Conservation (phyloP, 2,329 filamentous ascomycete genomes). For the Penicillium sp. region DNA sequence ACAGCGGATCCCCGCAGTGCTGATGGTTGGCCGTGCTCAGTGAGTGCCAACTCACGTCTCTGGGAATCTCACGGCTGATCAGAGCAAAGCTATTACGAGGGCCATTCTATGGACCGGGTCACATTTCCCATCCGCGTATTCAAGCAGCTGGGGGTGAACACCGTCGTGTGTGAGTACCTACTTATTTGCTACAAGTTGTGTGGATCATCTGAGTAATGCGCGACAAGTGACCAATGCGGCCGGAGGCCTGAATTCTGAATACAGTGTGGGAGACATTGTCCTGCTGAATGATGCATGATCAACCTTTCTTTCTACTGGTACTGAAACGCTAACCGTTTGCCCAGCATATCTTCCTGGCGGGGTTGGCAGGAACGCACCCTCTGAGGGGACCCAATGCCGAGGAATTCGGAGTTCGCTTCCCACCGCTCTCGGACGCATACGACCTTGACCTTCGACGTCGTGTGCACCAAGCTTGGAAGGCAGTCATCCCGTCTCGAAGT, state of each 20-base stretch:
- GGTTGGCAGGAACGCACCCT: slow-evolving; percentile 60
- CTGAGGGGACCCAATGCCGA: slow-evolving; percentile 62
- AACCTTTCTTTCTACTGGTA: neutral
- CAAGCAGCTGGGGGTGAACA: slow-evolving; percentile 60
- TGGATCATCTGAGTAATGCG: neutral
- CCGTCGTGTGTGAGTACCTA: slow-evolving; percentile 51
- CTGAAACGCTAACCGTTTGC: neutral
- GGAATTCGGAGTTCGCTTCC: slow-evolving; percentile 62
- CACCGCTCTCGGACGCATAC: slow-evolving; percentile 64
- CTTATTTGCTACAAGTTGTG: neutral
- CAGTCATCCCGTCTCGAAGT: slow-evolving; percentile 45
- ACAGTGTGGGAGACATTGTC: slow-evolving; percentile 64
- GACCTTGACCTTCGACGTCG: slow-evolving; percentile 59
- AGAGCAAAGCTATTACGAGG: slow-evolving; percentile 61
- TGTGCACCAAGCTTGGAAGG: slow-evolving; percentile 57
- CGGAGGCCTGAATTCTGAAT: slow-evolving; percentile 63
- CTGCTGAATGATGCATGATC: slow-evolving; percentile 60
- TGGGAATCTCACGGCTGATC: neutral
- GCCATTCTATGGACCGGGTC: slow-evolving; percentile 60
- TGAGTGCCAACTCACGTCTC: slow-evolving; percentile 40
- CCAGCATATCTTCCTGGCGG: slow-evolving; percentile 63
- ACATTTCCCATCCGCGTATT: slow-evolving; percentile 65
- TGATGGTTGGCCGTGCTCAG: slow-evolving; percentile 66
- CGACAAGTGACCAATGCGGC: slow-evolving; percentile 63
- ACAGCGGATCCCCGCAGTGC: slow-evolving; percentile 55